Evolutionary conservation across 192 early-diverging fungal species (phyloP).

Genomic region (Coemansia sp.): DNA sequence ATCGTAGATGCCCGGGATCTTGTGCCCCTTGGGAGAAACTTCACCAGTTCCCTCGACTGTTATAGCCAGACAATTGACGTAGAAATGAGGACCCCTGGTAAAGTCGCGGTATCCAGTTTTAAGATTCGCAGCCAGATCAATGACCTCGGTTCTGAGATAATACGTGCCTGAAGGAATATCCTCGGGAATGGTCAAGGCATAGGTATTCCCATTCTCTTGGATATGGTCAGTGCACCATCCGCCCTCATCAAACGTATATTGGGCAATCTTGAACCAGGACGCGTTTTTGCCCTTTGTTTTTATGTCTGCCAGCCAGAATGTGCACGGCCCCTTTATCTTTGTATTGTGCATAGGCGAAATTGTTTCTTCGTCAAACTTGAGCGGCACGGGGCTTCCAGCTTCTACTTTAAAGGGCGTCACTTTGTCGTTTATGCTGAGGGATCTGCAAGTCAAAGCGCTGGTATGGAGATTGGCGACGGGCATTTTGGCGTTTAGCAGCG

Average conservation of each 20-base stretch:
- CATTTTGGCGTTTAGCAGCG: background rate
- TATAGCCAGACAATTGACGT: background rate
- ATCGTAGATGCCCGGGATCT: slow-evolving; percentile 2
- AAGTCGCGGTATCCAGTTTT: too few relatives aligned
- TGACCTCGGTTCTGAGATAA: background rate
- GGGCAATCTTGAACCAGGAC: background rate
- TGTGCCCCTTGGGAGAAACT: background rate
- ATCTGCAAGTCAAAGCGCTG: background rate
- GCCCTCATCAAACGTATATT: background rate
- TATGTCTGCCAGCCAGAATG: background rate
- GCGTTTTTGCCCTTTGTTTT: background rate
- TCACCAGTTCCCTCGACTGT: background rate
- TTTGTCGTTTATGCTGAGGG: background rate
- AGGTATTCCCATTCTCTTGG: background rate
- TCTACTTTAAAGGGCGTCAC: background rate
- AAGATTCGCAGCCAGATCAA: background rate
- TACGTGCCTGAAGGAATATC: background rate
- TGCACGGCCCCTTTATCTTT: background rate
- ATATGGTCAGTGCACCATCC: background rate
- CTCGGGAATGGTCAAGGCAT: background rate
- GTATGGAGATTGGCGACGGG: background rate
- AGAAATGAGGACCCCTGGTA: background rate
- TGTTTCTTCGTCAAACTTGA: background rate
- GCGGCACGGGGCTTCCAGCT: background rate
- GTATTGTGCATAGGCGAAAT: background rate